Evolutionary conservation across 352 stramenopile genomes (phyloP), one percentile per base, ranked within the genome.

Genomic region (Globisporangium cylindrosporum): DNA sequence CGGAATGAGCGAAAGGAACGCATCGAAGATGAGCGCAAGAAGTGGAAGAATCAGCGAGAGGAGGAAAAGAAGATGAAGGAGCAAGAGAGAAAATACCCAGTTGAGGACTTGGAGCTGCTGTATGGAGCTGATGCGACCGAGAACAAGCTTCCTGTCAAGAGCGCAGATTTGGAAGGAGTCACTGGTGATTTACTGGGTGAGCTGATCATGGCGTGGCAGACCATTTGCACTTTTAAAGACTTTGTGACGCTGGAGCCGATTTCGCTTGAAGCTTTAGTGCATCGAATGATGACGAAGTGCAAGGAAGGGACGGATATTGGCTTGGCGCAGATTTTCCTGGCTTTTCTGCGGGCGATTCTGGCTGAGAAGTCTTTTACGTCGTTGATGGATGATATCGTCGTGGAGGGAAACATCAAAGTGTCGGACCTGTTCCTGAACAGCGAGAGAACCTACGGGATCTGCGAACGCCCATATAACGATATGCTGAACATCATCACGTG

Each of bases 361-460:
- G 79, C 82, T 8, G 85, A 93, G 66, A 93, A 93, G 46, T 92
- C 85, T 4, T 91, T 91, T 66, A 89, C 88, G 65, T 91, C 85
- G 25, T 69, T 79, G 15, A 76, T 91, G 67, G 83, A 91, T 64
- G 85, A 93, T 64, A 73, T 93, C 12, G 81, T 90, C 43, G 85
- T 93, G 48, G 85, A 93, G 79, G 83, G 85, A 15, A 92, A 88
- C 53, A 92, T 88, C 54, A 92, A 89, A 20, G 85, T 93, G 25
- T 89, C 85, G 3, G 85, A 93, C 73, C 59, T 93, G 62, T 93
- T 93, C 56, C 66, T 84, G 22, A 91, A 82, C 56, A 84, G 72
- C 25, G 85, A 92, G 64, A 73, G 81, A 38, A 92, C 82, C 2
- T 94, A 94, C 56, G 87, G 87, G 1, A 86, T 91, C 62, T 92